Base-by-base conservation (phyloP, 2,329 filamentous ascomycete species). In the Pestalotiopsis sp. region DNA sequence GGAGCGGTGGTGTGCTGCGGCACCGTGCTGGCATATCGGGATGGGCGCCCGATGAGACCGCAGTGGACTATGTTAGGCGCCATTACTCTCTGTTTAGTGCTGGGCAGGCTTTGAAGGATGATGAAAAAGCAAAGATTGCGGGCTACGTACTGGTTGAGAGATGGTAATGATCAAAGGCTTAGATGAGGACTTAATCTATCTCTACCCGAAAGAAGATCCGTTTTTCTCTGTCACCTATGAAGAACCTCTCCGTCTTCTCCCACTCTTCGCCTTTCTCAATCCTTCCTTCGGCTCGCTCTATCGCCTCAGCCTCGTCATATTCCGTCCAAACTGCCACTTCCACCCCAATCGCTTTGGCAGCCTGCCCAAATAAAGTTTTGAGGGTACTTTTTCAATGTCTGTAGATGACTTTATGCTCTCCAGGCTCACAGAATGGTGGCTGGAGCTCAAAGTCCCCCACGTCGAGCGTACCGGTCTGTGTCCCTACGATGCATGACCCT, bases 401-500 rank as follows among this genome's bases (percentile, higher is more conserved):
- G 60, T 70, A 70, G 25, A 70, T 65, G 12, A 64, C 66, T 45
- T 66, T 70, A 41, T 66, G 25, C 57, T 70, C 66, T 20, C 66
- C 66, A n/a, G 66, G 66, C 40, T 70, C 67, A 52, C 62, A 66
- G 14, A 66, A n/a, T 20, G 69, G 67, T 17, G 66, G 69, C 49
- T 69, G 31, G 7, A 68, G 63, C 31, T 14, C 64, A 2, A 66
- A 20, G 13, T 65, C 49, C 13, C 63, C 68, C 17, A 66, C 45
- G n/a, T 68, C 58, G 41, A 69, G 38, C 12, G 69, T 67, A n/a
- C 68, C 69, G 12, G 68, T 68, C 59, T 69, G 68, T 12, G 68
- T 71, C 13, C 69, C 69, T 20, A 71, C 41, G 45, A 52, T 20
- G 14, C 14, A 68, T 38, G 68, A 70, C n/a, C 69, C 69, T n/a